phyloP scores from a whole-genome alignment of 2,329 filamentous ascomycete genomes.

The Penicillium sp. region DNA sequence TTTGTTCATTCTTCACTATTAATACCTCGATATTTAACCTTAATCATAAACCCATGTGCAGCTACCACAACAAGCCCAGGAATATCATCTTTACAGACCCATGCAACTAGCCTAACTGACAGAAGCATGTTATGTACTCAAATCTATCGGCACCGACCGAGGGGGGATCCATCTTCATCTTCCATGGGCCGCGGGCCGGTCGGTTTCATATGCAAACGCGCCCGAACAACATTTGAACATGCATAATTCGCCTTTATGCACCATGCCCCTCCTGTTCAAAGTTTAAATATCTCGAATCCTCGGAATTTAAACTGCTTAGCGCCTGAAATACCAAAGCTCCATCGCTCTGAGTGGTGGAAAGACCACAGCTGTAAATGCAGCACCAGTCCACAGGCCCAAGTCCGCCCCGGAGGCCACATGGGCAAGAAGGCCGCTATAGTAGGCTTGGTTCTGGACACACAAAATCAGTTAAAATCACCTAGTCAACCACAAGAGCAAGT shows the following conservation, averaged over 20 bases:
- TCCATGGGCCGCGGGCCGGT: conserved; percentile 22
- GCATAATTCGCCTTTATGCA: no score
- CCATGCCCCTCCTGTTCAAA: neutral
- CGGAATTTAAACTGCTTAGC: conserved; percentile 25
- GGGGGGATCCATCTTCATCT: conserved; percentile 7
- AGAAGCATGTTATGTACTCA: conserved; percentile 11
- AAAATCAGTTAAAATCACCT: neutral
- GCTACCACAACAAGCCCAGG: neutral
- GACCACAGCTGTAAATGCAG: conserved; percentile 42
- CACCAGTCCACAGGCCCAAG: conserved; percentile 46
- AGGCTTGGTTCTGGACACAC: conserved; percentile 42
- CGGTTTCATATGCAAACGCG: conserved; percentile 20
- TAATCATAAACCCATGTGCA: neutral
- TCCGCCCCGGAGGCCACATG: conserved; percentile 43
- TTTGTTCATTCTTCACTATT: neutral
- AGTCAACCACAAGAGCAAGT: neutral
- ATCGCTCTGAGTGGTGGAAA: conserved; percentile 46
- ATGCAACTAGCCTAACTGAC: neutral
- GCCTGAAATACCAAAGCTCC: conserved; percentile 39
- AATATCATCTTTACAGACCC: conserved; percentile 11
- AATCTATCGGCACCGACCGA: conserved; percentile 12
- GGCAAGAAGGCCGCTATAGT: conserved; percentile 48
- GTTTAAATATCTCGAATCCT: neutral
- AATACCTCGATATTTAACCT: neutral
- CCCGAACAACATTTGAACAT: neutral